phyloP scores from a whole-genome alignment of 1,284 basidiomycete genomes.

The Moesziomyces sp. region DNA sequence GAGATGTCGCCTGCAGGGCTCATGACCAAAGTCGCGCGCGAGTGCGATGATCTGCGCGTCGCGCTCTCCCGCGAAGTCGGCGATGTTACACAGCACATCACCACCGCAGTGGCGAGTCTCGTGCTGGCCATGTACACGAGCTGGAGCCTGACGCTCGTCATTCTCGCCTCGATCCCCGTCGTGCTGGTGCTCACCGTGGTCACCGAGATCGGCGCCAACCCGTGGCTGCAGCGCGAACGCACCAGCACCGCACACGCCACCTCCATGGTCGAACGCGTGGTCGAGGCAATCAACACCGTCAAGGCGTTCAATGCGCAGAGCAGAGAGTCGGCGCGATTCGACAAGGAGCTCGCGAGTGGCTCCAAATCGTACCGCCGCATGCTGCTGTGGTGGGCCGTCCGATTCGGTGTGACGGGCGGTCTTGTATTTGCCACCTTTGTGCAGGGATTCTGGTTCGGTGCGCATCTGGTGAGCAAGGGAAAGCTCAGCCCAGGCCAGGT shows the following conservation, averaged over 20 bases:
- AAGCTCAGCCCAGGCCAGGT: constrained; percentile 79
- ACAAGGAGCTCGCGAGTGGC: constrained; percentile 71
- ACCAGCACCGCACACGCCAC: constrained; percentile 77
- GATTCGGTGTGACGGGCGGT: constrained; percentile 75
- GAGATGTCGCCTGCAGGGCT: constrained; percentile 79
- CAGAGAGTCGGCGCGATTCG: constrained; percentile 74
- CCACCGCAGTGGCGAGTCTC: constrained; percentile 82
- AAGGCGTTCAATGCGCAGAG: constrained; percentile 91
- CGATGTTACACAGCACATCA: constrained; percentile 80
- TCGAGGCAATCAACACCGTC: constrained; percentile 85
- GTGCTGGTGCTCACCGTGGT: constrained; percentile 78
- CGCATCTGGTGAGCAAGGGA: constrained; percentile 82
- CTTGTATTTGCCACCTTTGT: constrained; percentile 91
- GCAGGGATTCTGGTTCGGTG: constrained; percentile 95
- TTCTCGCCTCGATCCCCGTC: constrained; percentile 87
- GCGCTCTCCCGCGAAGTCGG: constrained; percentile 83
- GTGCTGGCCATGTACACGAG: constrained; percentile 83
- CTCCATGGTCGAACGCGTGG: constrained; percentile 81
- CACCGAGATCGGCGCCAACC: constrained; percentile 74
- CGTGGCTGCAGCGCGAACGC: constrained; percentile 78
- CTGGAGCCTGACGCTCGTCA: constrained; percentile 87
- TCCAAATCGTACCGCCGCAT: constrained; percentile 71
- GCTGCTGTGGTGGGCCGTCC: constrained; percentile 80
- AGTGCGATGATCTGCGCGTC: constrained; percentile 90
- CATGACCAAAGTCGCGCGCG: constrained; percentile 92